Conservation (phyloP, 2,329 filamentous ascomycete genomes). For the Penicillium sumatraense region DNA sequence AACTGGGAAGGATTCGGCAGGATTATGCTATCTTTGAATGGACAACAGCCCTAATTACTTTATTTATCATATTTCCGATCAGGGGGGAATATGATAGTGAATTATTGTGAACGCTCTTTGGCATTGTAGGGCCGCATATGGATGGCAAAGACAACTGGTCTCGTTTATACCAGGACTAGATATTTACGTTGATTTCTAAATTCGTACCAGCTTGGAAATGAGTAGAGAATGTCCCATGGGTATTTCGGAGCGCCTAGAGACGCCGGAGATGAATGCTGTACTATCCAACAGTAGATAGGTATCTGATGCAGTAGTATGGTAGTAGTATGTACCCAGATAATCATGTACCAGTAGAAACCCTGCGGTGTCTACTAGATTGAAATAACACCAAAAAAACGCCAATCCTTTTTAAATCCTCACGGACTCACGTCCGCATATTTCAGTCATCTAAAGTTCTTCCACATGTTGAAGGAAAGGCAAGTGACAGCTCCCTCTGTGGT, state of each 20-base stretch:
- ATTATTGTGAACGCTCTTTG: too few relatives aligned
- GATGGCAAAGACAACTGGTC: too few relatives aligned
- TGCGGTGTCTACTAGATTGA: background rate
- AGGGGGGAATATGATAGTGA: too few relatives aligned
- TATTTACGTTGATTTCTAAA: background rate
- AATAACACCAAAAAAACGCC: slow-evolving; percentile 7
- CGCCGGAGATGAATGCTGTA: background rate
- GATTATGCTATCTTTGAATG: background rate
- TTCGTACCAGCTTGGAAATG: background rate
- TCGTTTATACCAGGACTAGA: background rate
- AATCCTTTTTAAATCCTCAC: slow-evolving; percentile 13
- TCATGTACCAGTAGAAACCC: background rate
- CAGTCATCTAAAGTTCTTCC: background rate
- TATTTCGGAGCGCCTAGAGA: background rate
- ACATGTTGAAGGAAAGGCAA: background rate
- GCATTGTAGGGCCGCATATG: too few relatives aligned
- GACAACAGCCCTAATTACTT: too few relatives aligned
- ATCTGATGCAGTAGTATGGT: background rate
- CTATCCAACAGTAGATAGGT: background rate
- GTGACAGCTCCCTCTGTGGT: background rate
- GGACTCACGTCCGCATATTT: slow-evolving; percentile 15
- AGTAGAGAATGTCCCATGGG: background rate
- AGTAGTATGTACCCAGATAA: background rate
- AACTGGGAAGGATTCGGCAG: background rate
- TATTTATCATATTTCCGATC: too few relatives aligned